Evolutionary conservation across 139 green algal genomes (phyloP).

Genomic region (Chlorella ohadii): DNA sequence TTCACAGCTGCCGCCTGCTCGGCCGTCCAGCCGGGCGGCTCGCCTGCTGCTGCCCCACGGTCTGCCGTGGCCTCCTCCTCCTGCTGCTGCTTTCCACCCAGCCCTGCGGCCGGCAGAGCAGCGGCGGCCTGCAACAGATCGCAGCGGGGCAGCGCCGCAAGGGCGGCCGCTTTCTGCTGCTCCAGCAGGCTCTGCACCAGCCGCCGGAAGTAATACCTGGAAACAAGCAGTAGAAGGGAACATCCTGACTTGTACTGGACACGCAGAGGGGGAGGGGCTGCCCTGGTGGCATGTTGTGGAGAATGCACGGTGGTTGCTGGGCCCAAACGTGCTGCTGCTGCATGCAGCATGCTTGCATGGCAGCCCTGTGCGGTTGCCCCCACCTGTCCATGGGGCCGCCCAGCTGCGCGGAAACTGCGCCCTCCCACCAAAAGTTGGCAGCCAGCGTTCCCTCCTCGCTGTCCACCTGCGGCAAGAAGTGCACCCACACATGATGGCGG

Average conservation of each 20-base stretch:
- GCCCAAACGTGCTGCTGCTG: too few species aligned
- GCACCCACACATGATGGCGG: too few species aligned
- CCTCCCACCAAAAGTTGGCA: constrained; percentile 87
- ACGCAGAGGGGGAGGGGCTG: too few species aligned
- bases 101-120: neutral
- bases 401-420: constrained; percentile 11
- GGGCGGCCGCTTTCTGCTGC: neutral
- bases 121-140: neutral
- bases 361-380: too few species aligned
- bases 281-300: too few species aligned
- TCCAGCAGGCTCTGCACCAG: constrained; percentile 33
- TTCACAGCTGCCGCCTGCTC: neutral
- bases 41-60: neutral
- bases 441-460: constrained; percentile 63
- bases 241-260: too few species aligned
- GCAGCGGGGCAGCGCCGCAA: constrained; percentile 13
- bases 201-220: constrained; percentile 50
- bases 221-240: too few species aligned
- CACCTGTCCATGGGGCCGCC: constrained; percentile 42
- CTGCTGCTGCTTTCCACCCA: neutral
- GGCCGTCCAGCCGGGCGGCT: neutral
- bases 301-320: neutral
- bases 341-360: too few species aligned
- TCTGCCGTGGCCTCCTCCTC: neutral
- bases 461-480: constrained; percentile 54